Conservation (phyloP, 2,329 filamentous ascomycete species). For the Shiraia sp. region DNA sequence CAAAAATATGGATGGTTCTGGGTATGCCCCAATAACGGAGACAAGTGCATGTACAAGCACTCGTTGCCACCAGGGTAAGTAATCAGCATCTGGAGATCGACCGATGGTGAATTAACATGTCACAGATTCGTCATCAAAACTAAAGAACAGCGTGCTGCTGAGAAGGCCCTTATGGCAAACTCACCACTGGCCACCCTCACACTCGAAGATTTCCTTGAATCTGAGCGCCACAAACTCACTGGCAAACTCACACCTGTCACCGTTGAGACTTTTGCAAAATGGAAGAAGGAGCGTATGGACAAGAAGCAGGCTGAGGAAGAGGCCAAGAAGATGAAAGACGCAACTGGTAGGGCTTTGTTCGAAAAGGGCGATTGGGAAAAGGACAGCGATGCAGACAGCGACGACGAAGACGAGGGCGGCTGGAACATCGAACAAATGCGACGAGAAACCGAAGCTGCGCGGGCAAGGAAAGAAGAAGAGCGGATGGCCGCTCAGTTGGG, state of each 20-base stretch:
- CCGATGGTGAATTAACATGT: constrained; percentile 10
- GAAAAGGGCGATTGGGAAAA: constrained; percentile 91
- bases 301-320: constrained; percentile 97
- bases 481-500: constrained; percentile 46
- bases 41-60: constrained; percentile 99
- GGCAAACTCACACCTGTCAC: constrained; percentile 93
- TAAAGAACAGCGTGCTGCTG: constrained; percentile 91
- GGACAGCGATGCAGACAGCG: constrained; percentile 57
- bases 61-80: constrained; percentile 90
- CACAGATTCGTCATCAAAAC: constrained; percentile 92
- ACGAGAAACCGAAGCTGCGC: constrained; percentile 78
- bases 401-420: constrained; percentile 64
- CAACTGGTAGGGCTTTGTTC: constrained; percentile 91
- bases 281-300: constrained; percentile 91
- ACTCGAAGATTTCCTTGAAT: constrained; percentile 95
- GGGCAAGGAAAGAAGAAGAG: constrained; percentile 78
- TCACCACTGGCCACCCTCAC: constrained; percentile 92
- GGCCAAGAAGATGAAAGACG: constrained; percentile 88
- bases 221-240: constrained; percentile 91
- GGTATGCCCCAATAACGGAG: constrained; percentile 92
- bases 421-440: constrained; percentile 86
- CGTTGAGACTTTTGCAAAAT: constrained; percentile 88
- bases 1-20: constrained; percentile 99
- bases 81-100: constrained; percentile 1
- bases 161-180: constrained; percentile 96